phyloP scores from a whole-genome alignment of 805 yeast species.

The Wickerhamomyces pijperi region DNA sequence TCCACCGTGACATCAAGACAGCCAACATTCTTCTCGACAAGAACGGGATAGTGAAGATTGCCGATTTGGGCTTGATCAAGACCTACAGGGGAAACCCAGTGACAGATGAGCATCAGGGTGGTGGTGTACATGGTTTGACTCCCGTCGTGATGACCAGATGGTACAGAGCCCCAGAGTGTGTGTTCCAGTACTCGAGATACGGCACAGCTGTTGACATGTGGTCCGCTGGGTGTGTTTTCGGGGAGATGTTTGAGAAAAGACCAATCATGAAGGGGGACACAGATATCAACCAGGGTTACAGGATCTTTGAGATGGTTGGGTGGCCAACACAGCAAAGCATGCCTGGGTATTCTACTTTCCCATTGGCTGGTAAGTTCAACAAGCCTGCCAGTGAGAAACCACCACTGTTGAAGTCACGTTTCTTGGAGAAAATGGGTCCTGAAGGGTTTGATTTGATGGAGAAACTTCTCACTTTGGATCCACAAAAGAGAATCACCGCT shows the following conservation, averaged over 20 bases:
- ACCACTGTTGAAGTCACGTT: slow-evolving; percentile 35
- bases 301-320: slow-evolving; percentile 75
- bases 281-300: slow-evolving; percentile 80
- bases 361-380: slow-evolving; percentile 2
- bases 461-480: slow-evolving; percentile 59
- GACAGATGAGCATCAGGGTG: slow-evolving; percentile 26
- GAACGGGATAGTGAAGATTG: slow-evolving; percentile 73
- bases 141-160: slow-evolving; percentile 89
- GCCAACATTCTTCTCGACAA: slow-evolving; percentile 83
- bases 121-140: slow-evolving; percentile 38
- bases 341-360: slow-evolving; percentile 27
- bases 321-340: slow-evolving; percentile 41
- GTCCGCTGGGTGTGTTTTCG: slow-evolving; percentile 96
- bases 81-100: slow-evolving; percentile 46
- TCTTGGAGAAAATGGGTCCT: slow-evolving; percentile 25
- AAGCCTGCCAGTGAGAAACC: slow-evolving; percentile 22
- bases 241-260: slow-evolving; percentile 69
- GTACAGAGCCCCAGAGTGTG: slow-evolving; percentile 93
- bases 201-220: slow-evolving; percentile 95
- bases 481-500: slow-evolving; percentile 67
- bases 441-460: slow-evolving; percentile 46
- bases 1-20: slow-evolving; percentile 90
- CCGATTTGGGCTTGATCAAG: slow-evolving; percentile 93
- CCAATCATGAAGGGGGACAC: slow-evolving; percentile 82
- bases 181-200: slow-evolving; percentile 75